Percentiles rank a stretch among this genome's conserved stretches.
These are phyloP conservation scores for Ceraceosorus guamensis DNA, from an alignment of 1,284 basidiomycete genomes.

Conservation along the genomic window DNA sequence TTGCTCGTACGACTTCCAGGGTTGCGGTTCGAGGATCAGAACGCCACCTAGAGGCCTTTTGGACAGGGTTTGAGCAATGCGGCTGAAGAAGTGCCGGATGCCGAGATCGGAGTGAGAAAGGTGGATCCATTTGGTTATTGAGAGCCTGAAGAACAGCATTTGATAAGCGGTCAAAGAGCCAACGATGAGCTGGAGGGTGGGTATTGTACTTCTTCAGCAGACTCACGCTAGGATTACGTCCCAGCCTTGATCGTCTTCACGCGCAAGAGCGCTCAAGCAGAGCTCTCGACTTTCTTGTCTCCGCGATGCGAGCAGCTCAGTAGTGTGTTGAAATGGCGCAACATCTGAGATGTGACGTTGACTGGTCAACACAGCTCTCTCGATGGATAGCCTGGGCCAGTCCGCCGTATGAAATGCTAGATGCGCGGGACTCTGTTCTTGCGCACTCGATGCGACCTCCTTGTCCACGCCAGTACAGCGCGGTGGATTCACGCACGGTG, in stretches of 20 bases:
- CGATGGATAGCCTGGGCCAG: too few relatives aligned
- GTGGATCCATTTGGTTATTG: constrained; percentile 25
- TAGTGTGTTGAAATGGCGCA: too few relatives aligned
- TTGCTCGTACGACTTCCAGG: constrained; percentile 18
- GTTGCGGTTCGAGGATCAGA: constrained; percentile 15
- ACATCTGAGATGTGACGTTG: too few relatives aligned
- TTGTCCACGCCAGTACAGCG: too few relatives aligned
- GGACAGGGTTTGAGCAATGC: constrained; percentile 5
- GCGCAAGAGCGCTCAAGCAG: neutral
- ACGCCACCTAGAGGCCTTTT: constrained; percentile 7
- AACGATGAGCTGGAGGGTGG: too few relatives aligned
- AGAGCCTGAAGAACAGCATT: constrained; percentile 5
- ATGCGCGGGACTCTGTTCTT: too few relatives aligned
- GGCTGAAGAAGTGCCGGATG: constrained; percentile 9
- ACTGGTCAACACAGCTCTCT: too few relatives aligned
- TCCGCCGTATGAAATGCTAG: too few relatives aligned
- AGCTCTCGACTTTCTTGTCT: too few relatives aligned
- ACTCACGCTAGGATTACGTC: neutral
- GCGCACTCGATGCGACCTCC: too few relatives aligned
- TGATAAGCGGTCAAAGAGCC: neutral
- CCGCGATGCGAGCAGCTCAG: too few relatives aligned
- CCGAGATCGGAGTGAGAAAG: constrained; percentile 13
- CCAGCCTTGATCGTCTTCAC: neutral
- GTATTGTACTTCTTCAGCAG: neutral
- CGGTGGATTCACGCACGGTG: too few relatives aligned